Evolutionary conservation across 768 basidiomycete species (phyloP).

Genomic region (Russula olivacea): DNA sequence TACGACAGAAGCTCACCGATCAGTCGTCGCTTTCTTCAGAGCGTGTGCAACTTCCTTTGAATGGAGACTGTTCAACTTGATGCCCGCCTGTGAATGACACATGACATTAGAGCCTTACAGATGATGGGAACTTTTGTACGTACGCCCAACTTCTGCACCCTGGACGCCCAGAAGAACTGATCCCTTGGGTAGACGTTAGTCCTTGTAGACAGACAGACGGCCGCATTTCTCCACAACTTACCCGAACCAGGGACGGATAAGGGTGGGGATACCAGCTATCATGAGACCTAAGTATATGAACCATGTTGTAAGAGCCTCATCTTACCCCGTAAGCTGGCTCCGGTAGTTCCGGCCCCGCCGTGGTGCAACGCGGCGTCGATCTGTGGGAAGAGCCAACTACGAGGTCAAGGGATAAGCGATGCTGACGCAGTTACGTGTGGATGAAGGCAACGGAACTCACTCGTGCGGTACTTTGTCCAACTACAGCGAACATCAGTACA

Average conservation of each 20-base stretch:
- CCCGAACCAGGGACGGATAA: constrained; percentile 69
- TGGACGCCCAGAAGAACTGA: constrained; percentile 58
- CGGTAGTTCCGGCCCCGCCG: constrained; percentile 68
- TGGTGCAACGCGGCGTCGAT: constrained; percentile 63
- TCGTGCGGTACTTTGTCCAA: constrained; percentile 65
- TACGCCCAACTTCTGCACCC: constrained; percentile 57
- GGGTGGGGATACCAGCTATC: constrained; percentile 53
- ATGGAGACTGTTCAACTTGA: constrained; percentile 45
- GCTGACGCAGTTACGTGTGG: background rate
- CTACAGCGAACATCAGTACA: constrained; percentile 27
- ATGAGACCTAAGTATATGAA: background rate
- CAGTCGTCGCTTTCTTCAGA: constrained; percentile 51
- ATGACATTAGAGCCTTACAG: background rate
- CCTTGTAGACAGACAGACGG: too few species aligned
- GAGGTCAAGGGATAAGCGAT: background rate
- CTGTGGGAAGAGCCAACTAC: constrained; percentile 50
- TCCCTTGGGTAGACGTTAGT: constrained; percentile 32
- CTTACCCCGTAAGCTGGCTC: constrained; percentile 49
- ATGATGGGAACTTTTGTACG: constrained; percentile 23
- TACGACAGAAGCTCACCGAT: constrained; percentile 35
- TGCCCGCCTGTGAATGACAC: constrained; percentile 37
- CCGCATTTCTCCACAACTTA: constrained; percentile 20
- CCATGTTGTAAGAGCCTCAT: background rate
- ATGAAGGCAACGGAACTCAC: constrained; percentile 26
- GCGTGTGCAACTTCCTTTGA: constrained; percentile 46